A percentile compares a stretch with the other conserved stretches of the same genome.
These are phyloP conservation scores for Lupinus albus DNA, from an alignment of 306 rosid genomes.

Conservation along the genomic window DNA sequence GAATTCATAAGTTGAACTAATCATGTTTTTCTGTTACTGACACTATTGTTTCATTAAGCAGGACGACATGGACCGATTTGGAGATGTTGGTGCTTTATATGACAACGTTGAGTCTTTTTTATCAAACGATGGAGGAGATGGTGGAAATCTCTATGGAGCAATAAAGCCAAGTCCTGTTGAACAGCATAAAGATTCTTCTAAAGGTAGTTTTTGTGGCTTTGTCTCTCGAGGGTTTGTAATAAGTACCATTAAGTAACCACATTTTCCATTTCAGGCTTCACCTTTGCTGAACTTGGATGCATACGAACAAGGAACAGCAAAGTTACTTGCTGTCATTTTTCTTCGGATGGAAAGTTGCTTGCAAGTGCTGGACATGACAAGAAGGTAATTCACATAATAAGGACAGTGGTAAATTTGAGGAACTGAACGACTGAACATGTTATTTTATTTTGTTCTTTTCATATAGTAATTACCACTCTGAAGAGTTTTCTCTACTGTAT, in stretches of 20 bases:
- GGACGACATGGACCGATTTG: conserved; percentile 85
- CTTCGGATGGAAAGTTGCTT: conserved; percentile 87
- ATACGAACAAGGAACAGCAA: conserved; percentile 66
- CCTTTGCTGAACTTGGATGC: conserved; percentile 77
- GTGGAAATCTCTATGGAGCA: conserved; percentile 79
- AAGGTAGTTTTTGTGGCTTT: conserved; percentile 50
- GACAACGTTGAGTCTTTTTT: conserved; percentile 90
- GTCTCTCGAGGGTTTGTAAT: conserved; percentile 11
- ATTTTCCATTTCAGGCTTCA: conserved; percentile 64
- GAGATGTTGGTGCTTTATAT: conserved; percentile 88
- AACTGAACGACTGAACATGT: conserved; percentile 16
- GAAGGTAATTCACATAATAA: conserved; percentile 60
- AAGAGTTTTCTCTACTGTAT: conserved; percentile 8
- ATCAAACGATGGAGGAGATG: conserved; percentile 81
- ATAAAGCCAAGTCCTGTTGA: conserved; percentile 74
- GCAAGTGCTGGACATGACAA: conserved; percentile 97
- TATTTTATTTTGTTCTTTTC: conserved; percentile 20
- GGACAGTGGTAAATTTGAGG: conserved; percentile 27
- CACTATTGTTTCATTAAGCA: conserved; percentile 38
- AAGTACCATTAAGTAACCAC: conserved; percentile 4
- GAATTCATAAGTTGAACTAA: conserved; percentile 13
- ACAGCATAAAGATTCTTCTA: conserved; percentile 68
- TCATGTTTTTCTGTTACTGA: conserved; percentile 8
- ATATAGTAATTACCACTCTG: not conserved
- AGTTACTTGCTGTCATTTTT: conserved; percentile 86